phyloP scores from a whole-genome alignment of 2,329 filamentous ascomycete genomes.

The Westerdykella ornata region DNA sequence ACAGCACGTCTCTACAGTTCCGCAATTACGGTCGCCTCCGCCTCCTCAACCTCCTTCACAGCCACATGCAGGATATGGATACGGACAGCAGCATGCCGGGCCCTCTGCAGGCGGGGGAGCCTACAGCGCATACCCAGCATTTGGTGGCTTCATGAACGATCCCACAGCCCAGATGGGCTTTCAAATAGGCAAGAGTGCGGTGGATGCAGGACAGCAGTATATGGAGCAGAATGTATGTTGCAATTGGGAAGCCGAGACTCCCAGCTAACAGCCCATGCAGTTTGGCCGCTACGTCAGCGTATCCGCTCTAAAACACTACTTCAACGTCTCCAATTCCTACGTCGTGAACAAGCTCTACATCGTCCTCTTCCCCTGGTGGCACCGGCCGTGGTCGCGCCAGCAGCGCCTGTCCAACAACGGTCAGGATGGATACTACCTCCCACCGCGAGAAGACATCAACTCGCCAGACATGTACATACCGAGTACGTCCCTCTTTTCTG shows the following conservation, averaged over 20 bases:
- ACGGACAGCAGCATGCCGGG: conserved; percentile 53
- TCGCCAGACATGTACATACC: conserved; percentile 99
- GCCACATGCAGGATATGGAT: conserved; percentile 60
- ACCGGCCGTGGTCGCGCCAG: conserved; percentile 94
- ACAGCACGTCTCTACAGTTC: conserved; percentile 96
- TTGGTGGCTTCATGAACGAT: conserved; percentile 92
- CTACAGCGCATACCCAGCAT: conserved; percentile 51
- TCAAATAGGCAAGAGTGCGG: conserved; percentile 85
- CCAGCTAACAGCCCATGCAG: conserved; percentile 36
- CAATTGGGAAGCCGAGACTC: too few relatives aligned
- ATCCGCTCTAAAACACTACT: conserved; percentile 93
- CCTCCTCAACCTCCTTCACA: conserved; percentile 68
- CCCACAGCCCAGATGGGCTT: conserved; percentile 91
- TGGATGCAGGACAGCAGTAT: conserved; percentile 88
- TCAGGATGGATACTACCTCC: conserved; percentile 66
- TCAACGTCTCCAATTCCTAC: conserved; percentile 97
- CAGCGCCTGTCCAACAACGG: conserved; percentile 57
- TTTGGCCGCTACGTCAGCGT: conserved; percentile 83
- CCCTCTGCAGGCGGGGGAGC: conserved; percentile 16
- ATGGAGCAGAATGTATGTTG: conserved; percentile 88
- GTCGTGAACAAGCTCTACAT: conserved; percentile 89
- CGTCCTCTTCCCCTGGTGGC: conserved; percentile 94
- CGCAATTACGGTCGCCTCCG: conserved; percentile 89
- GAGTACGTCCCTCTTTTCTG: conserved; percentile 11
- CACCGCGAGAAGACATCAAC: conserved; percentile 91